Conservation (phyloP, 2,329 filamentous ascomycete genomes). For the Knufia petricola region DNA sequence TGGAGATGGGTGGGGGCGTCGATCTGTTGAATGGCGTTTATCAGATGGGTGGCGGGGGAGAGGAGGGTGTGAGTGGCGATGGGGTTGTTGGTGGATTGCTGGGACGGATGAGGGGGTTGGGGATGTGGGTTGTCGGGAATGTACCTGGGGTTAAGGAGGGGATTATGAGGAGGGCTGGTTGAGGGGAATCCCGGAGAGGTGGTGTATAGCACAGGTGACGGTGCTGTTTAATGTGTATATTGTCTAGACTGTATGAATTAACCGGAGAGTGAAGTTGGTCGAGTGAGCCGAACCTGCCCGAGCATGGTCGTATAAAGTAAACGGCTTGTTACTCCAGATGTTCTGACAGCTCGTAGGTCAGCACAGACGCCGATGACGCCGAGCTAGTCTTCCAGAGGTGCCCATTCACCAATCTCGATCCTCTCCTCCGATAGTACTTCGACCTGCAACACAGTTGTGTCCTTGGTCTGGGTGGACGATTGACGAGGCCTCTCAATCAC, state of each 20-base stretch:
- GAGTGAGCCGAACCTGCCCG: background rate
- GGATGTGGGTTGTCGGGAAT: conserved; percentile 18
- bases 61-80: conserved; percentile 6
- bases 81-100: conserved; percentile 14
- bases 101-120: conserved; percentile 15
- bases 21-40: conserved; percentile 20
- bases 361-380: too few species aligned
- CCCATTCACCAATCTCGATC: conserved; percentile 36
- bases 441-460: conserved; percentile 36
- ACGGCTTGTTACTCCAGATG: too few species aligned
- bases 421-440: conserved; percentile 35
- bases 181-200: background rate
- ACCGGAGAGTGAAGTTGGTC: background rate
- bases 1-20: conserved; percentile 20
- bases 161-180: conserved; percentile 20
- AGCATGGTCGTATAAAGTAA: background rate
- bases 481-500: conserved; percentile 63
- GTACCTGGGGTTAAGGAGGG: conserved; percentile 19
- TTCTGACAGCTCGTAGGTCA: too few species aligned
- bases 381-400: conserved; percentile 10
- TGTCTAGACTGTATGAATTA: too few species aligned
- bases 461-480: conserved; percentile 11
- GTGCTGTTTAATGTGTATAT: too few species aligned
- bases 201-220: too few species aligned
- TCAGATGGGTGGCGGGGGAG: conserved; percentile 18